These are phyloP conservation scores for Plasmodium vivax DNA, from an alignment of 169 alveolate species.

Conservation along the genomic window DNA sequence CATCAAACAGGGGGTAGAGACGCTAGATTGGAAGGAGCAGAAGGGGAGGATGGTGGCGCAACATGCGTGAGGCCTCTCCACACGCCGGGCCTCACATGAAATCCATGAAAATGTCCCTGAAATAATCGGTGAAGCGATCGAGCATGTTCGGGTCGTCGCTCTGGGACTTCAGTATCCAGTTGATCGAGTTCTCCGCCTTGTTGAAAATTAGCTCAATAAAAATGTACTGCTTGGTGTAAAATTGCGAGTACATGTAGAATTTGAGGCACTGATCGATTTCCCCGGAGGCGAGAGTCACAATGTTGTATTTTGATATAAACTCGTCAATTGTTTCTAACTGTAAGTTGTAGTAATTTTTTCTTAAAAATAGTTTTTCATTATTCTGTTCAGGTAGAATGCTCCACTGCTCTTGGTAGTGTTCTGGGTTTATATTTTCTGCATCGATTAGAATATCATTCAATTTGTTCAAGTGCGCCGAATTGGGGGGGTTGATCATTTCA, in stretches of 20 bases:
- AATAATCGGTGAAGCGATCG: conserved; percentile 59
- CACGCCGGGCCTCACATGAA: conserved; percentile 13
- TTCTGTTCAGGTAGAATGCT: conserved; percentile 54
- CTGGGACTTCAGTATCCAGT: conserved; percentile 62
- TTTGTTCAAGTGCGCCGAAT: conserved; percentile 39
- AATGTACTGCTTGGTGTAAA: conserved; percentile 64
- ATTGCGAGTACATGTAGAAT: conserved; percentile 72
- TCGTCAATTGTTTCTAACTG: conserved; percentile 71
- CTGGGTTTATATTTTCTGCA: conserved; percentile 69
- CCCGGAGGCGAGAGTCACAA: conserved; percentile 67
- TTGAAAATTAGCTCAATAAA: conserved; percentile 73
- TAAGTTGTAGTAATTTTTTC: conserved; percentile 68
- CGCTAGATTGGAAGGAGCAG: neutral
- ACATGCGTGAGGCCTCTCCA: neutral
- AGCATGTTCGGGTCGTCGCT: conserved; percentile 18
- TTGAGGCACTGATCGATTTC: conserved; percentile 70
- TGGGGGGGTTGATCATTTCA: neutral
- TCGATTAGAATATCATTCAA: conserved; percentile 56
- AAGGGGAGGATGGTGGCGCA: neutral
- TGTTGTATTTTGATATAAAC: conserved; percentile 62
- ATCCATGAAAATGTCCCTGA: conserved; percentile 71
- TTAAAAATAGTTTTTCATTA: conserved; percentile 73
- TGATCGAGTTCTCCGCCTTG: conserved; percentile 50
- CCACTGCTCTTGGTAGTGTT: conserved; percentile 73
- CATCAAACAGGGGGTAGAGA: neutral